Evolutionary conservation across 1,284 basidiomycete genomes (phyloP), one percentile per base, ranked within the genome.

Genomic region (Irpex sp.): DNA sequence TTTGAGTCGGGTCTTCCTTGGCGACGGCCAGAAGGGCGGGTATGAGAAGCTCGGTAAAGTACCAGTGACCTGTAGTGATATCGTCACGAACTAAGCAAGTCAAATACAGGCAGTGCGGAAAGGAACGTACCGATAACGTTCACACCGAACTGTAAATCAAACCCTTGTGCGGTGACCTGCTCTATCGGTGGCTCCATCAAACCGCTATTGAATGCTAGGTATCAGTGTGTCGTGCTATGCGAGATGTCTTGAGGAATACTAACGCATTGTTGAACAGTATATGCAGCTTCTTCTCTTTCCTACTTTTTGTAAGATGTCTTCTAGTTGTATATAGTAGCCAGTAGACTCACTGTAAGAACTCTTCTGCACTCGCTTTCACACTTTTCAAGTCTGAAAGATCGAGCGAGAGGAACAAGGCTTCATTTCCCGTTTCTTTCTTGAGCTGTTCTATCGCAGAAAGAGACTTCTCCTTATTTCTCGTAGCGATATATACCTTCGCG

Each of bases 221-320:
- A 21, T 17, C 26, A 19, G 5, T 37, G 7, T 36, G 57, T 9
- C 26, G 2, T 36, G 5, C 26, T 4, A 58, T 7, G 36, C 1
- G 3, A 36, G 31, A 26, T 57, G 47, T 8, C 49, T 17, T 5
- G 37, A 6, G 37, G 11, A 6, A 8, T 15, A 58, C 77, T 62
- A 57, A 84, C 80, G 77, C 82, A 62, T 83, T 83, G 70, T 85
- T 84, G 66, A 81, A 81, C 7, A 86, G 73, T 11, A 83, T 73
- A 66, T 85, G 77, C 4, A 86, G 73, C 59, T 78, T 71, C 0
- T 63, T 71, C 67, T 85, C 85, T 65, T 81, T 80, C 63, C 76
- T 83, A 17, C 3, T 8, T 50, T 67, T 35, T 13, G 26, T 55
- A 11, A 17, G 21, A 26, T 4, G 53, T 31, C 33, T 8, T 31